phyloP scores from a whole-genome alignment of 2,329 filamentous ascomycete species.

The Thelonectria rubi region DNA sequence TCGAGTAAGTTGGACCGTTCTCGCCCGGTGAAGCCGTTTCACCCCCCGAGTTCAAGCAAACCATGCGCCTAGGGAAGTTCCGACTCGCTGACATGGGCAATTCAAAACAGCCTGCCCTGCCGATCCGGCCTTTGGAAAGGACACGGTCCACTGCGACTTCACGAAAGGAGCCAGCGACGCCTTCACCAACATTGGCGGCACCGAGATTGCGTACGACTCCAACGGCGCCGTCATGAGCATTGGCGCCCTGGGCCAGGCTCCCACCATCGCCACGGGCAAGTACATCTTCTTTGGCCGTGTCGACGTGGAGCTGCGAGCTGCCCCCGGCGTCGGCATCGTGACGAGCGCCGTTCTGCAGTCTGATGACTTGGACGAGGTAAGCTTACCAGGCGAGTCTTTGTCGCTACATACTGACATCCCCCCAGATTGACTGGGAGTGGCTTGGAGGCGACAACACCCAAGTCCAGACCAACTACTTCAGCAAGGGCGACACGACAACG shows the following conservation, averaged over 20 bases:
- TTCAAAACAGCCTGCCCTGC: conserved; percentile 68
- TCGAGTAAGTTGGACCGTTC: conserved; percentile 48
- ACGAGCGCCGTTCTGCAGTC: conserved; percentile 90
- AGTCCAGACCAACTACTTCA: conserved; percentile 85
- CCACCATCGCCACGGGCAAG: conserved; percentile 78
- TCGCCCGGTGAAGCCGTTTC: background rate
- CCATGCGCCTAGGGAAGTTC: background rate
- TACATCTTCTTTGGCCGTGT: conserved; percentile 97
- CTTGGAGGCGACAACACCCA: conserved; percentile 70
- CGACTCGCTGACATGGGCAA: background rate
- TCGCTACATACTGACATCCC: background rate
- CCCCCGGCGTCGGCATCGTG: conserved; percentile 83
- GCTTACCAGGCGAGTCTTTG: background rate
- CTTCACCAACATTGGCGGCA: conserved; percentile 58
- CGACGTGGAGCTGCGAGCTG: conserved; percentile 78
- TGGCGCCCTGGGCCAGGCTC: conserved; percentile 68
- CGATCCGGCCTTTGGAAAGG: conserved; percentile 77
- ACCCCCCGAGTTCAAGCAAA: background rate
- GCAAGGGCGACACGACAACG: conserved; percentile 72
- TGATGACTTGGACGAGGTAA: conserved; percentile 74
- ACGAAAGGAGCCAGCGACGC: conserved; percentile 71
- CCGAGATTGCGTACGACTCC: conserved; percentile 56
- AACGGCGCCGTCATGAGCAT: conserved; percentile 71
- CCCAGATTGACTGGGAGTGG: conserved; percentile 91
- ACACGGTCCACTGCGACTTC: conserved; percentile 71